Conservation (phyloP, 495 filamentous ascomycete genomes). For the Polyplosphaeria fusca region DNA sequence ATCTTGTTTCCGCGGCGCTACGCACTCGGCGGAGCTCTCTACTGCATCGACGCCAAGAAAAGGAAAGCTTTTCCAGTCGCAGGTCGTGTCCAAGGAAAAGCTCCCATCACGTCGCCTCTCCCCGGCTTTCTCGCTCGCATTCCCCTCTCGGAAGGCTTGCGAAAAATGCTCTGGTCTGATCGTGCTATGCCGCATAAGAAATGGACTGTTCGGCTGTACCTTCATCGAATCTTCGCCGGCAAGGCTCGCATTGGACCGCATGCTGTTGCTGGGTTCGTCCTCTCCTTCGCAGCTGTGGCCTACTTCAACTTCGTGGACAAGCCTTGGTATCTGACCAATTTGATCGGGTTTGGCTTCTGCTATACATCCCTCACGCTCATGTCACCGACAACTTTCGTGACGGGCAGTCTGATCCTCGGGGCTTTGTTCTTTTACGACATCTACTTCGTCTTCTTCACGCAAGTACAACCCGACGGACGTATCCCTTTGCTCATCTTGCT, state of each 20-base stretch:
- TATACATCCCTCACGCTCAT: slow-evolving; percentile 78
- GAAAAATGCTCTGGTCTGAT: slow-evolving; percentile 47
- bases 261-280: slow-evolving; percentile 57
- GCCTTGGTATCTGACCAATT: slow-evolving; percentile 78
- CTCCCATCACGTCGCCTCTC: slow-evolving; percentile 46
- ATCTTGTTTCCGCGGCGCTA: slow-evolving; percentile 70
- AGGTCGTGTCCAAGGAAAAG: slow-evolving; percentile 16
- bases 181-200: slow-evolving; percentile 50
- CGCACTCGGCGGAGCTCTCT: slow-evolving; percentile 48
- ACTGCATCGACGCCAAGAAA: slow-evolving; percentile 34
- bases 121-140: slow-evolving; percentile 49
- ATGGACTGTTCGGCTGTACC: slow-evolving; percentile 47
- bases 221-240: slow-evolving; percentile 46
- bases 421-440: slow-evolving; percentile 94
- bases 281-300: slow-evolving; percentile 56
- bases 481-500: not conserved
- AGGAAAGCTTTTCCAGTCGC: slow-evolving; percentile 27
- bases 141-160: slow-evolving; percentile 40
- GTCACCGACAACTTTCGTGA: slow-evolving; percentile 86
- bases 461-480: no score
- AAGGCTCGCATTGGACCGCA: slow-evolving; percentile 51
- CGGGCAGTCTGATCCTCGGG: slow-evolving; percentile 70
- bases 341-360: slow-evolving; percentile 80
- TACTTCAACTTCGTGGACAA: slow-evolving; percentile 71
- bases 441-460: slow-evolving; percentile 95